Conservation (phyloP, 441 rosid species). For the Adansonia rubrostipa region DNA sequence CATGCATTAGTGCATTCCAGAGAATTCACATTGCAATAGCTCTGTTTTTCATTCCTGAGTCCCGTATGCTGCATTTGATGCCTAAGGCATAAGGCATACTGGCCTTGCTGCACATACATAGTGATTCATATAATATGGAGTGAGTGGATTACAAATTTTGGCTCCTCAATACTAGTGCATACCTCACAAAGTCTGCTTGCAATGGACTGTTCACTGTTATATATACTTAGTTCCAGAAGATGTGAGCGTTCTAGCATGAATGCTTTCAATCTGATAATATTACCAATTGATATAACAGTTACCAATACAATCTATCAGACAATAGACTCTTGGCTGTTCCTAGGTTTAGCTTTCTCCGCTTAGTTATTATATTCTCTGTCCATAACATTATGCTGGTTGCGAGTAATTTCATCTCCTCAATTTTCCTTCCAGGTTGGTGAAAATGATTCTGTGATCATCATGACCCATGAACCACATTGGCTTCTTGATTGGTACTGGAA, state of each 20-base stretch:
- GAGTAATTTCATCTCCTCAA: not conserved
- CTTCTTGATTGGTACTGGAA: conserved; percentile 98
- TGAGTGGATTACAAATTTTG: conserved; percentile 5
- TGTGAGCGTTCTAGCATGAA: not conserved
- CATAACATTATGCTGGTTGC: not conserved
- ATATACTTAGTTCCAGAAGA: not conserved
- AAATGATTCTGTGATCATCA: conserved; percentile 78
- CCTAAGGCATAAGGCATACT: not conserved
- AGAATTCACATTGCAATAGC: not conserved
- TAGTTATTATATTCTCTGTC: not conserved
- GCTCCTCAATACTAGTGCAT: not conserved
- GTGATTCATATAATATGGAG: not conserved
- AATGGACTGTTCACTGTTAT: conserved; percentile 4
- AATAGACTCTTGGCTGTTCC: conserved; percentile 2
- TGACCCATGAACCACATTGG: conserved; percentile 99
- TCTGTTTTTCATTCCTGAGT: not conserved
- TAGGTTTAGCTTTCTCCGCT: conserved; percentile 4
- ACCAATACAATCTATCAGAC: not conserved
- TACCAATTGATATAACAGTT: not conserved
- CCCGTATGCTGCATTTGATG: conserved; percentile 14
- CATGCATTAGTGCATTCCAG: not conserved
- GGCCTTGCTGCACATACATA: not conserved
- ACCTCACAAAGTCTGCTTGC: not conserved
- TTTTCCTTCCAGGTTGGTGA: conserved; percentile 62
- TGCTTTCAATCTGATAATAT: not conserved